Evolutionary conservation across 345 rosid species (phyloP), one percentile per base, ranked within the genome.

Genomic region (Rubroshorea leprosula): DNA sequence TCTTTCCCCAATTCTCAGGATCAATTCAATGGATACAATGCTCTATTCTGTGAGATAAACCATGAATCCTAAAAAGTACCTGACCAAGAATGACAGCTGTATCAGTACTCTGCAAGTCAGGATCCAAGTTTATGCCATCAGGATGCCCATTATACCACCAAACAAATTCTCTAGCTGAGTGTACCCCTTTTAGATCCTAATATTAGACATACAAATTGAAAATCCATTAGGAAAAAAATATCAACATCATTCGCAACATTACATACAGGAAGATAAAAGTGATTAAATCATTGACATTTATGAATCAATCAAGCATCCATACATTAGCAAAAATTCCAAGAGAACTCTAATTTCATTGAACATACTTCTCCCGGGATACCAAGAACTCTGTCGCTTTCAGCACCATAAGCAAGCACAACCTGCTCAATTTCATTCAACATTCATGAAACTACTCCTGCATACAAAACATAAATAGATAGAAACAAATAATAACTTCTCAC

Each of bases 91-190:
- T 75, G 65, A 85, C 80, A 68, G 90, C 96, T 54, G 83, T 83
- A 65, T 87, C 80, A 3, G 94, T 70, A 54, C 76, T 74, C 73
- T 70, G 76, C 81, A 93, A 75, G 77, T 83, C 86, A 66, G 83
- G 94, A 72, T 76, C 68, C 56, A 85, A 65, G 71, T 77, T 49
- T 58, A 70, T 79, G 74, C 80, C 74, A 63, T 89, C 87, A 0
- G 94, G 99, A 64, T 93, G 99, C 53, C 94, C 97, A 68, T 85
- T 89, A 69, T 93, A 93, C 97, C 97, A 89, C 96, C 97, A 89
- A 35, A 93, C 97, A 68, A 93, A 87, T 80, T 93, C 96, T 72
- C 96, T 83, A 25, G 99, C 96, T 0, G 97, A 87, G 75, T 77
- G 76, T 71, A 93, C 60, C 45, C 97, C 97, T 26, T 25, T 57